Conservation (phyloP, 495 filamentous ascomycete genomes). For the Aspergillus avenaceus region DNA sequence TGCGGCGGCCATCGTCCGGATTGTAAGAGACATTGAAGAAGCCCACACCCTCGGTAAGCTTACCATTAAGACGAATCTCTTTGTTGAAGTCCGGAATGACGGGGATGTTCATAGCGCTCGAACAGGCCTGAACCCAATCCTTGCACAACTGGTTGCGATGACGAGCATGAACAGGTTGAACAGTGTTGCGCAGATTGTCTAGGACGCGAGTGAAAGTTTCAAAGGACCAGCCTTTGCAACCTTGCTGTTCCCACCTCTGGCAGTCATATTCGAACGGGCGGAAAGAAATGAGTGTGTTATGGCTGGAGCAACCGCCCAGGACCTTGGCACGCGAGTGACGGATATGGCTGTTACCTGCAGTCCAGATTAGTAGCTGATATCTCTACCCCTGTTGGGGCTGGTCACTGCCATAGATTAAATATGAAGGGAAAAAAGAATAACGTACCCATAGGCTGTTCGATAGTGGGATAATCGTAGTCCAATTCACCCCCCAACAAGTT, state of each 20-base stretch:
- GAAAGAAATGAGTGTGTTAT: conserved; percentile 86
- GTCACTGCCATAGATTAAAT: too few relatives aligned
- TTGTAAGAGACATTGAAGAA: conserved; percentile 86
- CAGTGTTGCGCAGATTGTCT: conserved; percentile 71
- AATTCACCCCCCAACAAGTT: conserved; percentile 73
- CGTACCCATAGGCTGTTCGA: conserved; percentile 73
- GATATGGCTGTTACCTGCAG: conserved; percentile 72
- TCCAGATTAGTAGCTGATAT: not conserved
- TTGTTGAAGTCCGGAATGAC: conserved; percentile 77
- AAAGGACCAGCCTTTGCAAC: conserved; percentile 76
- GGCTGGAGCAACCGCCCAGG: conserved; percentile 78
- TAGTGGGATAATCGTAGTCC: conserved; percentile 84
- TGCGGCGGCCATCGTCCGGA: conserved; percentile 71
- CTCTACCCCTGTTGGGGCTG: not conserved
- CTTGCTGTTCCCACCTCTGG: conserved; percentile 65
- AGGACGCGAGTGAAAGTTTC: conserved; percentile 69
- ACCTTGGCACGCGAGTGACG: conserved; percentile 82
- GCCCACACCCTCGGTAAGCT: conserved; percentile 67
- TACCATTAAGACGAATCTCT: conserved; percentile 63
- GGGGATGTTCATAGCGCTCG: conserved; percentile 67
- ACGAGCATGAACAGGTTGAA: conserved; percentile 71
- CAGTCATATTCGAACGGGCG: conserved; percentile 78
- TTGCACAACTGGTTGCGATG: conserved; percentile 81
- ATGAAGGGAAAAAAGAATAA: conserved; percentile 5
- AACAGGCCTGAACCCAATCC: conserved; percentile 76